Base-by-base conservation (phyloP, 106 monocot species). In the Platanthera zijinensis region DNA sequence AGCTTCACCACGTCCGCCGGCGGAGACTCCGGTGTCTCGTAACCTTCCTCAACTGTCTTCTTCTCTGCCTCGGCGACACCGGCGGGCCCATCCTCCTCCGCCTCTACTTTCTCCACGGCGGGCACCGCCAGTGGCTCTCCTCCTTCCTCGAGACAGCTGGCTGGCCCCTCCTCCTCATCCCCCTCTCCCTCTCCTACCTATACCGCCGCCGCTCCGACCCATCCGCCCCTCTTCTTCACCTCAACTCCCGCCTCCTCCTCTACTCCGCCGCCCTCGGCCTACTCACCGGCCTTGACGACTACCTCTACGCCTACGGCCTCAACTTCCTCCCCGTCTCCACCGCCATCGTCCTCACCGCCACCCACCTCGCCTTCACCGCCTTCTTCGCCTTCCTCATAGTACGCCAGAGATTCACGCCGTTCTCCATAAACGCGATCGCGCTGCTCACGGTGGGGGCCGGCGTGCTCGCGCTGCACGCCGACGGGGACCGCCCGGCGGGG, bases 341-440 rank as follows among this genome's bases (percentile, higher is more conserved):
- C 72, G 54, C 80, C 13, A 57, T 57, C 14, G 17, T 80, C 50
- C 50, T 80, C 13, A 74, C 57, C 22, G 73, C 80, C 2, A 74
- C 80, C 7, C 80, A 80, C 21, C 80, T 80, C 46, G 80, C 22
- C 50, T 80, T 80, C 74, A 80, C 80, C 0, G 80, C 80, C 15
- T 50, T 74, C n/a, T 80, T 80, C 32, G 80, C 80, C 3, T 74
- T 50, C 22, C 25, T 80, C 7, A 74, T 80, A 28, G 80, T 80
- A 11, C 12, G 51, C 32, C 80, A 80, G 73, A 15, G 57, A 56
- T 79, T 73, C 51, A 73, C 73, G 0, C 51, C 73, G 14, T 75
- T 75, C 21, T 75, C 74, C 6, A 17, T 75, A 0, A 75, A 75
- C 17, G 52, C 74, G 14, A 11, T 75, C 10, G 74, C 72, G 19